Evolutionary conservation across 1,284 basidiomycete species (phyloP), one percentile per base, ranked within the genome.

Genomic region (Cutaneotrichosporon mucoides): DNA sequence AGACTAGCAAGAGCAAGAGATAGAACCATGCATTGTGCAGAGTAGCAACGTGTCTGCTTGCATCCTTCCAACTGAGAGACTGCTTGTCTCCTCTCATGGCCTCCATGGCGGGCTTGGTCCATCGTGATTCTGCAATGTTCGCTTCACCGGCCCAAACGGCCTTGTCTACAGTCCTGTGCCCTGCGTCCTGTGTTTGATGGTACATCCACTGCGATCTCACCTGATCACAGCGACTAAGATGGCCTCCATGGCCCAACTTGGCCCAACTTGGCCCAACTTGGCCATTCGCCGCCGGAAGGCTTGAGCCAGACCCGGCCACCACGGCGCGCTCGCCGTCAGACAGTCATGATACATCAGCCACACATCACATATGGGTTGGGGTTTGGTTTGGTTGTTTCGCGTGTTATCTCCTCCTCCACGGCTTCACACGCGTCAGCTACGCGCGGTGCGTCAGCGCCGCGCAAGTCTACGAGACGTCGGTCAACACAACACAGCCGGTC

Each of bases 301-400:
- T 24, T 24, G 24, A 24, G 24, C 24, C 46, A 34, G 6, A n/a
- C 33, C 46, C 33, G 13, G 33, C 13, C 46, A 40, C 38, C 38
- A 40, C 38, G 8, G 46, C 8, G 24, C 46, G 46, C 24, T 24
- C 46, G 46, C 46, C 46, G 46, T 48, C 48, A 38, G 48, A 50
- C 37, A 55, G 53, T 55, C 53, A 55, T 55, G 42, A 55, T 55
- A 55, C 53, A 55, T 55, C 53, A 55, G 53, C 53, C 43, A 42
- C 40, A 41, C 34, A 53, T 49, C 40, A 41, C 34, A 53, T 49
- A 44, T 43, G 24, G 8, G 10, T 43, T 43, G 40, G 38, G 51
- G 33, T 49, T 11, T 36, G 47, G 16, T 5, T 46, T 13, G 12
- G 45, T 24, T 24, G 49, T 38, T 50, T 37, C 16, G n/a, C 16